Conservation (phyloP, 208 protist species). For the Novymonas esmeraldas region DNA sequence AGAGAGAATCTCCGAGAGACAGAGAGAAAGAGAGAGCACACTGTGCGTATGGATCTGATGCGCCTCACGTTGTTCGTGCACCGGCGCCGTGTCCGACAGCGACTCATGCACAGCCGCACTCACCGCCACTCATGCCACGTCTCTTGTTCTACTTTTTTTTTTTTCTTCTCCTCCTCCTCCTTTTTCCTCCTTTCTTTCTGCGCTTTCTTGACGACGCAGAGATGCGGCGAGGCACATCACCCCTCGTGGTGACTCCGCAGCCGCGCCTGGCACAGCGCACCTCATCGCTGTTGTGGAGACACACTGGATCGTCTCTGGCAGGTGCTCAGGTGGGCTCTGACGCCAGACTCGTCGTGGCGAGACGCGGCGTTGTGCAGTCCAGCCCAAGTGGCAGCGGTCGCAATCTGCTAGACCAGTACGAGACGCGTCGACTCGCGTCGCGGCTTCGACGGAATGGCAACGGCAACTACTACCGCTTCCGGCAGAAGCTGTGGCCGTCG, state of each 20-base stretch:
- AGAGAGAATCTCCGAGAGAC: no score
- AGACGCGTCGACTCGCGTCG: constrained; percentile 35
- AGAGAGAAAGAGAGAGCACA: no score
- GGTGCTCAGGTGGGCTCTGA: not conserved
- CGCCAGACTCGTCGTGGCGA: not conserved
- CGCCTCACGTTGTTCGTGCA: no score
- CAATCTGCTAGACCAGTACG: constrained; percentile 71
- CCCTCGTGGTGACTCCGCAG: not conserved
- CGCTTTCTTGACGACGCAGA: not conserved
- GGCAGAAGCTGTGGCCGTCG: constrained; percentile 80
- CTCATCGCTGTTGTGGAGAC: not conserved
- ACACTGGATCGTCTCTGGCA: not conserved
- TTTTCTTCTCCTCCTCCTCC: constrained; percentile 1
- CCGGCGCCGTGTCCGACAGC: no score
- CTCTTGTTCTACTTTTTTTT: not conserved
- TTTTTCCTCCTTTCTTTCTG: not conserved
- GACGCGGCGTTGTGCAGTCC: constrained; percentile 63
- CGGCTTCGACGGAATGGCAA: constrained; percentile 57
- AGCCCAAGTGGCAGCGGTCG: constrained; percentile 38
- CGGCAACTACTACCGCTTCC: constrained; percentile 84
- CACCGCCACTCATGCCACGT: no score
- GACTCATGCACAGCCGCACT: not conserved
- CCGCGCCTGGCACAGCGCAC: not conserved
- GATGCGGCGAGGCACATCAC: not conserved
- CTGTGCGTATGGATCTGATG: no score